Conservation (phyloP, 116 monocot genomes). For the Zostera marina region DNA sequence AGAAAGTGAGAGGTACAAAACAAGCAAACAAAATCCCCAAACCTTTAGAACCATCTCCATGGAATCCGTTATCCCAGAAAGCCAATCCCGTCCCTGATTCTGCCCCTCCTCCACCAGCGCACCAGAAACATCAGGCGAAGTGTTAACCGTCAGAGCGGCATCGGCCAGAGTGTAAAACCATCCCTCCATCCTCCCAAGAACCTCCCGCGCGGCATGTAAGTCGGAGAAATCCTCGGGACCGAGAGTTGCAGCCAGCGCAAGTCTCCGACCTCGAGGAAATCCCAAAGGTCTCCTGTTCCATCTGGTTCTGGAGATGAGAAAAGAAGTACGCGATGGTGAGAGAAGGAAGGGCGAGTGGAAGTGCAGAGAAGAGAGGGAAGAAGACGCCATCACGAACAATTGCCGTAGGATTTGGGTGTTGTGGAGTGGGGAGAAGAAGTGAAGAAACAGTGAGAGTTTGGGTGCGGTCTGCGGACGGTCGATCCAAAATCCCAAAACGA, state of each 20-base stretch:
- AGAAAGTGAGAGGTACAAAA: neutral
- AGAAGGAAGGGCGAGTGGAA: neutral
- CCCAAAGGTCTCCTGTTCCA: neutral
- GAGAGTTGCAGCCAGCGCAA: constrained; percentile 13
- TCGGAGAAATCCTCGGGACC: constrained; percentile 7
- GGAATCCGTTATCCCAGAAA: constrained; percentile 64
- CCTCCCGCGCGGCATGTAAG: constrained; percentile 10
- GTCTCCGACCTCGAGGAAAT: neutral
- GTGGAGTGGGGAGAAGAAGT: no score
- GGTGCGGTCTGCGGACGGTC: no score
- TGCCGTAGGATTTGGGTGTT: no score
- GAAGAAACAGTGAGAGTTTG: no score
- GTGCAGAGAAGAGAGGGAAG: neutral
- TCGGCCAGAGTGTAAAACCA: constrained; percentile 65
- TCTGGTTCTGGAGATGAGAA: neutral
- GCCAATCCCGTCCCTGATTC: constrained; percentile 56
- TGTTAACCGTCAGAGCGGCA: constrained; percentile 24
- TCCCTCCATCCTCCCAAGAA: constrained; percentile 41
- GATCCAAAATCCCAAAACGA: no score
- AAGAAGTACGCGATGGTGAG: neutral
- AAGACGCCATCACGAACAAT: no score
- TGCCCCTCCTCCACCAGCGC: constrained; percentile 19
- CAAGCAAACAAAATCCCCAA: neutral
- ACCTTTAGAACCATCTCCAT: constrained; percentile 85
- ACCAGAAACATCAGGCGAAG: constrained; percentile 5